phyloP scores from a whole-genome alignment of 176 grass and related monocot species.

The Oryza glumipatula region DNA sequence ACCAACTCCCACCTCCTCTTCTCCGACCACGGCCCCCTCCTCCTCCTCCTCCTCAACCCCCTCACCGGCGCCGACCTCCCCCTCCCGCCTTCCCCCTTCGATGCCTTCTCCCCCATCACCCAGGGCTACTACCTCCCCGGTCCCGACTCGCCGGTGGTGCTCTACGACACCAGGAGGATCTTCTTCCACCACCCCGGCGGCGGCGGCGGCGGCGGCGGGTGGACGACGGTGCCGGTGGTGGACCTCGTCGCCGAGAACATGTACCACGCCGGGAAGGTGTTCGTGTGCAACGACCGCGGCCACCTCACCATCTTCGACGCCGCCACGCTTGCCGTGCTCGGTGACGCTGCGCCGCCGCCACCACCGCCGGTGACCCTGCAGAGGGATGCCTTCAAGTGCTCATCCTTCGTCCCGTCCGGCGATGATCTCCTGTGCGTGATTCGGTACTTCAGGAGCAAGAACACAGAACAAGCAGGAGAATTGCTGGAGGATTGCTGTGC shows the following conservation, averaged over 20 bases:
- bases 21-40: not conserved
- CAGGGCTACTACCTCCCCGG: slow-evolving; percentile 11
- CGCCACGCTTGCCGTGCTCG: not conserved
- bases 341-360: not conserved
- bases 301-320: slow-evolving; percentile 2
- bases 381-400: not conserved
- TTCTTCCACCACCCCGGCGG: not conserved
- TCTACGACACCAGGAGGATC: slow-evolving; percentile 12
- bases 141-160: not conserved
- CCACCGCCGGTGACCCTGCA: not conserved
- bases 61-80: not conserved
- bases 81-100: not conserved
- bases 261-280: slow-evolving; percentile 17
- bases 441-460: not conserved
- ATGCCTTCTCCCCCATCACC: not conserved
- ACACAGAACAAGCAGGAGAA: not conserved
- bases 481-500: not conserved
- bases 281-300: not conserved
- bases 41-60: slow-evolving; percentile 21
- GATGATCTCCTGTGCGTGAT: slow-evolving; percentile 15
- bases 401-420: not conserved
- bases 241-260: slow-evolving; percentile 23
- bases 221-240: slow-evolving; percentile 14
- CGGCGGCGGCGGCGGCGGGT: not conserved
- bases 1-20: slow-evolving; percentile 31